Evolutionary conservation across 1,139 yeast genomes (phyloP).

Genomic region (Taphrina pruni): DNA sequence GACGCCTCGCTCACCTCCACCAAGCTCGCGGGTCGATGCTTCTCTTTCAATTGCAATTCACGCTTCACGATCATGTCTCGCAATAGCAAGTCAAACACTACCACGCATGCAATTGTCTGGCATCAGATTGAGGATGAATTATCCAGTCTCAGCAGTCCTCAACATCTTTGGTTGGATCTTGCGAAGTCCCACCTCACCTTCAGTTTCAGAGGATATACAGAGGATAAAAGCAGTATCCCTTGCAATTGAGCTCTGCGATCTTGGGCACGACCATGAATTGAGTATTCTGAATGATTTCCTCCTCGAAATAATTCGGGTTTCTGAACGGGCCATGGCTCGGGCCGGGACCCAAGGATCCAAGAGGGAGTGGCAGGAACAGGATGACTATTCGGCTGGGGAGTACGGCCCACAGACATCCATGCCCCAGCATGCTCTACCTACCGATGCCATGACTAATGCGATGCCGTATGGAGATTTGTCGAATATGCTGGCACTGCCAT

Average conservation of each 20-base stretch:
- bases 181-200: slow-evolving; percentile 25
- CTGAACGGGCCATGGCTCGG: slow-evolving; percentile 3
- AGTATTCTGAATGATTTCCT: slow-evolving; percentile 1
- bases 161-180: slow-evolving; percentile 18
- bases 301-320: neutral
- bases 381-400: neutral
- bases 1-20: slow-evolving; percentile 5
- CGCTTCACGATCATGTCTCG: slow-evolving; percentile 23
- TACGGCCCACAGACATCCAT: neutral
- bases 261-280: neutral
- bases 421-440: neutral
- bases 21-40: slow-evolving; percentile 14
- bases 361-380: neutral
- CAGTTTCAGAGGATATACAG: neutral
- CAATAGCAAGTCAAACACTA: neutral
- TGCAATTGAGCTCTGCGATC: neutral
- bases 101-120: slow-evolving; percentile 10
- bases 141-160: slow-evolving; percentile 14
- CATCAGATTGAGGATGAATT: neutral
- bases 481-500: neutral
- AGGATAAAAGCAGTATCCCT: neutral
- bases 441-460: too few species aligned
- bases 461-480: neutral
- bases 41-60: slow-evolving; percentile 29
- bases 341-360: slow-evolving; percentile 6